Percentiles rank a stretch among this genome's conserved stretches.
Evolutionary conservation across 768 basidiomycete genomes (phyloP).

Genomic region (Lactarius hengduanensis): DNA sequence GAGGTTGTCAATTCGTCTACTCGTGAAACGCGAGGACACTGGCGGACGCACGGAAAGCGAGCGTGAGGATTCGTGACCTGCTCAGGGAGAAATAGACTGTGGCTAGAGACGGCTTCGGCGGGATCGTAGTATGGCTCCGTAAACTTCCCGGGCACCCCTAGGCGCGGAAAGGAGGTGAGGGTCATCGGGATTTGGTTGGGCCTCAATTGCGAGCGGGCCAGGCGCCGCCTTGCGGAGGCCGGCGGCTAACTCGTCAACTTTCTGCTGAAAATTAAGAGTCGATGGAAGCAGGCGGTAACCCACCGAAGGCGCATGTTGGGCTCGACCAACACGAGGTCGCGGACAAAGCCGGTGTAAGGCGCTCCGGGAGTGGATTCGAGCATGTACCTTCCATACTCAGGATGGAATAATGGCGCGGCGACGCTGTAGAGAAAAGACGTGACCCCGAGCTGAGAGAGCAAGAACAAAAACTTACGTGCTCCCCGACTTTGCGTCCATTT

Average conservation of each 20-base stretch:
- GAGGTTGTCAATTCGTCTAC: constrained; percentile 1
- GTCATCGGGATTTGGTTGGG: constrained; percentile 88
- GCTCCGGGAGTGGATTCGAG: constrained; percentile 95
- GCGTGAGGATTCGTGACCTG: constrained; percentile 97
- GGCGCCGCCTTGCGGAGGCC: constrained; percentile 56
- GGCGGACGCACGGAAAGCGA: constrained; percentile 85
- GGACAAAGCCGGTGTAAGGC: constrained; percentile 87
- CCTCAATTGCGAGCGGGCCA: constrained; percentile 81
- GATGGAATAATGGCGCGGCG: constrained; percentile 78
- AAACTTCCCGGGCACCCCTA: constrained; percentile 87
- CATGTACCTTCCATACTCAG: constrained; percentile 99
- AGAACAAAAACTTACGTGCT: constrained; percentile 49
- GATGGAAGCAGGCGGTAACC: neutral
- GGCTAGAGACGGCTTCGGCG: constrained; percentile 74
- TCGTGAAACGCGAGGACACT: constrained; percentile 19
- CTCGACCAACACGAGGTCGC: constrained; percentile 87
- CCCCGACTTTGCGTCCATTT: constrained; percentile 59
- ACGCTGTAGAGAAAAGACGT: constrained; percentile 10
- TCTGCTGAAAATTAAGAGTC: constrained; percentile 1
- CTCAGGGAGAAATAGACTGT: constrained; percentile 92
- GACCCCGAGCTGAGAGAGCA: neutral
- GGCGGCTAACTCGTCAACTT: constrained; percentile 13
- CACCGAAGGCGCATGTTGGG: constrained; percentile 92
- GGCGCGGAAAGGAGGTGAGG: constrained; percentile 90
- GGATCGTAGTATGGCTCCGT: constrained; percentile 88